Evolutionary conservation across 768 basidiomycete species (phyloP), one percentile per base, ranked within the genome.

Genomic region (Tylopilus rubrobrunneus): DNA sequence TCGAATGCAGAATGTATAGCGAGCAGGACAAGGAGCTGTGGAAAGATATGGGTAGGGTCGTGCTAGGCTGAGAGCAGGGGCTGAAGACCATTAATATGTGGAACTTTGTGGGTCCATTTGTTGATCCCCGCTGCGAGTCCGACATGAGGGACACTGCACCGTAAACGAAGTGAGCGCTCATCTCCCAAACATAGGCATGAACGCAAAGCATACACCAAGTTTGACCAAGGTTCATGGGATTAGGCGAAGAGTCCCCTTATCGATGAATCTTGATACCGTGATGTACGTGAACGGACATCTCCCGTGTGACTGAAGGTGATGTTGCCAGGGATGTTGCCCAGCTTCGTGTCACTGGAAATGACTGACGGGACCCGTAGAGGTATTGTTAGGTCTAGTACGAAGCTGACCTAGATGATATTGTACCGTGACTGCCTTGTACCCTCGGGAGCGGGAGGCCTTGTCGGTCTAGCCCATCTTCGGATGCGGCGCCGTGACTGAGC

Each of bases 261-360:
- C 46, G 42, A 55, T 53, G 51, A 60, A 66, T 57, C 60, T 53
- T 57, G 63, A 64, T 66, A 56, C 23, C 47, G 52, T 48, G 47
- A 52, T 46, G 29, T 5, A 45, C 23, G 28, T 12, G 27, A 31
- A 8, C 15, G 5, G 28, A 23, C 25, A 19, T 55, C 45, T 27
- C 42, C n/a, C 23, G 12, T 17, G 27, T 41, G 33, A 51, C 21
- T 11, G n/a, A 21, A 39, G 8, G 40, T 23, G 21, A 41, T 21
- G 7, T 4, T 31, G 31, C 31, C 31, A 29, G 29, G 29, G 29
- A n/a, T n/a, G 25, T 12, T 37, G 36, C 14, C 4, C 17, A 14
- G 36, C 17, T 9, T 9, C 33, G 33, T 34, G 10, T 34, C 33
- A 12, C 33, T 34, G 33, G 19, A 19, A 19, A 19, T 19, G 19